Evolutionary conservation across 768 basidiomycete species (phyloP).

Genomic region (Sarcodon aspratus): DNA sequence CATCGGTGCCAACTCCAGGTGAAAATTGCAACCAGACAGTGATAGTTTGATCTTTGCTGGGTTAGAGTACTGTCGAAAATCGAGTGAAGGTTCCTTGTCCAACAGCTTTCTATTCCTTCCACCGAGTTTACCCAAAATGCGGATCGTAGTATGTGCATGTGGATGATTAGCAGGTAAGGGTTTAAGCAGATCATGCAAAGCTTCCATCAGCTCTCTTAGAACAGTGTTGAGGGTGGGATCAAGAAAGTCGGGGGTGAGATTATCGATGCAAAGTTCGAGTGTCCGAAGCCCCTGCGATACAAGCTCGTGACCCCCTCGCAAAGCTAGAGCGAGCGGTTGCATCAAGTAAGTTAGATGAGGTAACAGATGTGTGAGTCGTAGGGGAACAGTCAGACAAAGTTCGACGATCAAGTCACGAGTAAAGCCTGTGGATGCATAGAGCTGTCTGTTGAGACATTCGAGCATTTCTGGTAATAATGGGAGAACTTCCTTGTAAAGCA

Average conservation of each 20-base stretch:
- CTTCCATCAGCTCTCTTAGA: constrained; percentile 88
- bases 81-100: constrained; percentile 66
- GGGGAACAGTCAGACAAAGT: constrained; percentile 91
- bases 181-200: constrained; percentile 82
- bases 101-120: constrained; percentile 86
- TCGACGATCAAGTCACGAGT: constrained; percentile 92
- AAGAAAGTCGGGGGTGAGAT: constrained; percentile 93
- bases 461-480: constrained; percentile 96
- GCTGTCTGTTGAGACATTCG: constrained; percentile 85
- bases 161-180: constrained; percentile 83
- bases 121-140: constrained; percentile 93
- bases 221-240: constrained; percentile 93
- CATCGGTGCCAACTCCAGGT: constrained; percentile 56
- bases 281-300: constrained; percentile 94
- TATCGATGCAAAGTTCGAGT: constrained; percentile 97
- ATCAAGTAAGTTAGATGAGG: constrained; percentile 93
- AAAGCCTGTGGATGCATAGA: constrained; percentile 73
- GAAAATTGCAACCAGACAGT: constrained; percentile 56
- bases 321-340: constrained; percentile 88
- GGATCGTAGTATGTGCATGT: constrained; percentile 88
- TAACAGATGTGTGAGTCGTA: constrained; percentile 89
- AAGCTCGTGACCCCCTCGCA: constrained; percentile 79
- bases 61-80: constrained; percentile 59
- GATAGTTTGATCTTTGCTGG: constrained; percentile 61
- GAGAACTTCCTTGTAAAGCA: constrained; percentile 90